Evolutionary conservation across 208 protist species (phyloP).

Genomic region (Trypanosoma lewisi): DNA sequence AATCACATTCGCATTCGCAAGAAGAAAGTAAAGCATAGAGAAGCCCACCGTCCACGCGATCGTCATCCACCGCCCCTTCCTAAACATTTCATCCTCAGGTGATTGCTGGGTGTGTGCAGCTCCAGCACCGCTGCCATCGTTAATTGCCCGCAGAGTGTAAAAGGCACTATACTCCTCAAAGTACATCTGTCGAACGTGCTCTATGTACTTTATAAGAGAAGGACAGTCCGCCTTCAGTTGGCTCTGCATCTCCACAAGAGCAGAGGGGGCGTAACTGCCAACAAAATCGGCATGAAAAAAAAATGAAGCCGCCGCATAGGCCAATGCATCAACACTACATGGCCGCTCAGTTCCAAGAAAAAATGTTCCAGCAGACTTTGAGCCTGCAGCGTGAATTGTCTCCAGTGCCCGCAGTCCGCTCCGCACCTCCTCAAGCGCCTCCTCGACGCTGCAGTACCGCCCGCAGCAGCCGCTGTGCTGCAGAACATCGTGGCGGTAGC

Average conservation of each 20-base stretch:
- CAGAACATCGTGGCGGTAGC: constrained; percentile 51
- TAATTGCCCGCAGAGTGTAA: constrained; percentile 42
- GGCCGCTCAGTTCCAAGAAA: constrained; percentile 61
- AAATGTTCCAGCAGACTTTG: constrained; percentile 38
- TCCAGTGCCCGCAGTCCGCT: constrained; percentile 54
- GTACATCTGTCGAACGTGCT: constrained; percentile 64
- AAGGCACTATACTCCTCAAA: constrained; percentile 76
- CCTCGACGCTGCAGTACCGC: constrained; percentile 33
- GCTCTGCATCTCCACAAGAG: constrained; percentile 24
- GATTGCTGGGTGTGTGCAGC: constrained; percentile 1
- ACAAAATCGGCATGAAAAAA: constrained; percentile 75
- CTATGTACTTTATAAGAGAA: constrained; percentile 62
- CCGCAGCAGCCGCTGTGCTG: constrained; percentile 37
- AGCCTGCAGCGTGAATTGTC: constrained; percentile 29
- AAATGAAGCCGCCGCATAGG: constrained; percentile 66
- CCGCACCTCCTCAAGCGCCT: constrained; percentile 49
- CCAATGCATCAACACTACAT: constrained; percentile 62
- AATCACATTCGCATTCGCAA: constrained; percentile 64
- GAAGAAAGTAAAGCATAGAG: constrained; percentile 59
- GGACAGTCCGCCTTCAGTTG: constrained; percentile 50
- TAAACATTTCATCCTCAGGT: constrained; percentile 47
- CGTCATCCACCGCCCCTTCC: constrained; percentile 42
- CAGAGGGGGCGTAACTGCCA: constrained; percentile 15
- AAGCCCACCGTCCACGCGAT: constrained; percentile 62
- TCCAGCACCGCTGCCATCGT: constrained; percentile 6